A percentile compares a stretch with the other conserved stretches of the same genome.
These are phyloP conservation scores for Rosa lucieae DNA, from an alignment of 306 rosid species.

Conservation along the genomic window DNA sequence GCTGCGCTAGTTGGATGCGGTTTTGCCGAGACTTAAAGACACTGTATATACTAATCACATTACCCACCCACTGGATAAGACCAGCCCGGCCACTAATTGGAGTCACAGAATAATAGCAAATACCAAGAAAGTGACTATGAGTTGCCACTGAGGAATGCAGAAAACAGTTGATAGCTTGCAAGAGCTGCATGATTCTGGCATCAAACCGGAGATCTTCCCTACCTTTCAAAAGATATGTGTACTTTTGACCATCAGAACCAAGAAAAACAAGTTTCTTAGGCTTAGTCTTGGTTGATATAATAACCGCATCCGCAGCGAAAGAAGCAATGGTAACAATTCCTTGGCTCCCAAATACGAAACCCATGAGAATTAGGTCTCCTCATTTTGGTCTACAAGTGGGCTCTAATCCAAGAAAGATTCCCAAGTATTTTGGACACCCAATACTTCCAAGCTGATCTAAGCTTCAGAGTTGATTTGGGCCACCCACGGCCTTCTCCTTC, in stretches of 20 bases:
- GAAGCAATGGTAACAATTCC: slow-evolving; percentile 86
- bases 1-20: slow-evolving; percentile 72
- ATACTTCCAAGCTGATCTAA: no score
- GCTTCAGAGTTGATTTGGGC: no score
- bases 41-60: slow-evolving; percentile 86
- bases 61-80: slow-evolving; percentile 91
- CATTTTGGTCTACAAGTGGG: no score
- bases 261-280: slow-evolving; percentile 87
- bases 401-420: no score
- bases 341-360: slow-evolving; percentile 11
- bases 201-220: slow-evolving; percentile 98
- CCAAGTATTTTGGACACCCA: no score
- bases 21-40: slow-evolving; percentile 96
- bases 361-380: no score
- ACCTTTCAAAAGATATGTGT: slow-evolving; percentile 91
- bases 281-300: slow-evolving; percentile 90
- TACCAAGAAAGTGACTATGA: slow-evolving; percentile 62
- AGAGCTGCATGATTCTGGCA: slow-evolving; percentile 92
- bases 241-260: slow-evolving; percentile 91
- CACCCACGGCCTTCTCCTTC: no score
- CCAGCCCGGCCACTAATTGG: slow-evolving; percentile 98
- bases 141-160: slow-evolving; percentile 76
- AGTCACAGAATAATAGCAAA: slow-evolving; percentile 94
- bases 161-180: slow-evolving; percentile 91
- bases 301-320: slow-evolving; percentile 67